These are phyloP conservation scores for Hyaloscypha variabilis DNA, from an alignment of 495 filamentous ascomycete genomes.

Conservation along the genomic window DNA sequence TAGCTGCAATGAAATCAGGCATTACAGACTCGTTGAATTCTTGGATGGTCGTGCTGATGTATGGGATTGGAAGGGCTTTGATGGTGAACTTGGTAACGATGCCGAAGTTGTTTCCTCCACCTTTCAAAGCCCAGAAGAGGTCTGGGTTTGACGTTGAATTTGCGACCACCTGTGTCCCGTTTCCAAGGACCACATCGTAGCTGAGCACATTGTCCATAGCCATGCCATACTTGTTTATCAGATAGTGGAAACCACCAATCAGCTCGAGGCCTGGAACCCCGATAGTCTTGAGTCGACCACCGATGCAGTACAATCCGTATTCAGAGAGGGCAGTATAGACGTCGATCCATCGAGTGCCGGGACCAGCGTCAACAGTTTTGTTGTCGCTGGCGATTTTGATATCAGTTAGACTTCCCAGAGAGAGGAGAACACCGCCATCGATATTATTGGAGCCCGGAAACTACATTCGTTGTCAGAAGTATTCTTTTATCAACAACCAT, in stretches of 20 bases:
- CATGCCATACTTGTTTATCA: constrained; percentile 43
- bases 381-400: constrained; percentile 31
- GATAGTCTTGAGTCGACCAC: constrained; percentile 53
- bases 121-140: constrained; percentile 57
- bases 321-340: constrained; percentile 47
- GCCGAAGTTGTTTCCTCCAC: constrained; percentile 57
- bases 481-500: too few species aligned
- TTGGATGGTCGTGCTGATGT: not conserved
- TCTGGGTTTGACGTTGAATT: constrained; percentile 45
- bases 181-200: constrained; percentile 53
- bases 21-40: not conserved
- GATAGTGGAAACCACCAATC: constrained; percentile 42
- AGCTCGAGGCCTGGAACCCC: constrained; percentile 57
- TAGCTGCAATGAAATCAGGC: constrained; percentile 4
- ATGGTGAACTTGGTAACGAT: constrained; percentile 54
- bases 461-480: not conserved
- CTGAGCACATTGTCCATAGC: constrained; percentile 46
- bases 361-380: constrained; percentile 34
- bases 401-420: constrained; percentile 35
- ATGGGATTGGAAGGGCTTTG: constrained; percentile 36
- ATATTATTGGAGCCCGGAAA: constrained; percentile 35
- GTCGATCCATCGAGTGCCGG: constrained; percentile 46
- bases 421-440: constrained; percentile 37
- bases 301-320: constrained; percentile 44
- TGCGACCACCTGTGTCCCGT: constrained; percentile 49